Conservation (phyloP, 2,329 filamentous ascomycete species). For the Gnomoniopsis smithogilvyi region DNA sequence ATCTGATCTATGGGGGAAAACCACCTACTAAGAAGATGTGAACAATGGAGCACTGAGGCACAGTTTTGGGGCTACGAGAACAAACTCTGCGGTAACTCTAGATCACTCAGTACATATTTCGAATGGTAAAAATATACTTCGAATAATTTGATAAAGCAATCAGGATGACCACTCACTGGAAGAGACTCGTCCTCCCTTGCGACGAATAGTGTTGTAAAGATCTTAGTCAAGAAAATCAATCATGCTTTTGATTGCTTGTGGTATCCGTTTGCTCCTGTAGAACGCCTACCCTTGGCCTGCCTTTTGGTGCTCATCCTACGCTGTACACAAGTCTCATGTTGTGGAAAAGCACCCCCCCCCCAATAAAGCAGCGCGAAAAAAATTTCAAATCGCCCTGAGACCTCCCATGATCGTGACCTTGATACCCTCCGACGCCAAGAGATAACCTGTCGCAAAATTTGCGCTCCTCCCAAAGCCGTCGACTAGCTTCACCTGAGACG, state of each 20-base stretch:
- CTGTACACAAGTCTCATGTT: neutral
- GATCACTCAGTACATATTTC: too few relatives aligned
- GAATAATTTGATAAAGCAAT: too few relatives aligned
- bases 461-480: neutral
- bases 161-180: too few relatives aligned
- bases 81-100: too few relatives aligned
- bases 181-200: too few relatives aligned
- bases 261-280: neutral
- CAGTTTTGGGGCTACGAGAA: too few relatives aligned
- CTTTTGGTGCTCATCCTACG: neutral
- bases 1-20: too few relatives aligned
- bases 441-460: neutral
- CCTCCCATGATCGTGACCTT: neutral
- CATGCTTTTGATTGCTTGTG: neutral
- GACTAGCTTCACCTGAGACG: slow-evolving; percentile 36
- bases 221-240: neutral
- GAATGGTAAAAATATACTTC: too few relatives aligned
- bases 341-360: neutral
- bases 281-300: neutral
- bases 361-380: neutral
- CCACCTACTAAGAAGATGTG: too few relatives aligned
- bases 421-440: neutral
- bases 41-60: too few relatives aligned
- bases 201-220: too few relatives aligned
- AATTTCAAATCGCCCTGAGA: neutral